Evolutionary conservation across 306 rosid genomes (phyloP).

Genomic region (Inga leiocalycina): DNA sequence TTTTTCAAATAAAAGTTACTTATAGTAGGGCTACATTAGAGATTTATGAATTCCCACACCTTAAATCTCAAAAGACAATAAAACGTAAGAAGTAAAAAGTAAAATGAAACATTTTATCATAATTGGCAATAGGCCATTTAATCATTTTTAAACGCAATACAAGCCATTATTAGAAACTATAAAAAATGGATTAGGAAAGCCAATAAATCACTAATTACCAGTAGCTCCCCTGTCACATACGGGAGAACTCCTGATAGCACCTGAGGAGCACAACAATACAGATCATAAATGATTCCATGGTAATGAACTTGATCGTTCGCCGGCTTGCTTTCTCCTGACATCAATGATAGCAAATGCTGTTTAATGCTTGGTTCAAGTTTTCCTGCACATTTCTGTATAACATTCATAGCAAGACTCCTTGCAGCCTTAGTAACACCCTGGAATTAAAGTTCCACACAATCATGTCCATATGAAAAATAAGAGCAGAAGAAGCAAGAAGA

Average conservation of each 20-base stretch:
- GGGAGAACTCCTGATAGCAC: slow-evolving; percentile 82
- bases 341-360: slow-evolving; percentile 78
- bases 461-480: slow-evolving; percentile 8
- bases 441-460: slow-evolving; percentile 35
- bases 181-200: slow-evolving; percentile 22
- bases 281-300: slow-evolving; percentile 85
- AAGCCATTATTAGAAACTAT: slow-evolving; percentile 11
- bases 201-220: slow-evolving; percentile 63
- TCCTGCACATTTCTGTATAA: slow-evolving; percentile 76
- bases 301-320: slow-evolving; percentile 63
- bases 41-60: slow-evolving; percentile 25
- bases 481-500: background rate
- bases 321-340: slow-evolving; percentile 83
- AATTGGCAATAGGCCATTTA: background rate
- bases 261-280: slow-evolving; percentile 90
- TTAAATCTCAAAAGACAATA: slow-evolving; percentile 8
- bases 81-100: slow-evolving; percentile 8
- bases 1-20: slow-evolving; percentile 15
- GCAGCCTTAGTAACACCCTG: slow-evolving; percentile 87
- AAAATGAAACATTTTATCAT: slow-evolving; percentile 23
- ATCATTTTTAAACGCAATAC: slow-evolving; percentile 18
- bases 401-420: slow-evolving; percentile 98
- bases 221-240: slow-evolving; percentile 88
- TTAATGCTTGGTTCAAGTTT: slow-evolving; percentile 90
- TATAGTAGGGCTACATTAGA: slow-evolving; percentile 10